phyloP scores from a whole-genome alignment of 2,329 filamentous ascomycete species.

The Thielaviopsis ethacetica region DNA sequence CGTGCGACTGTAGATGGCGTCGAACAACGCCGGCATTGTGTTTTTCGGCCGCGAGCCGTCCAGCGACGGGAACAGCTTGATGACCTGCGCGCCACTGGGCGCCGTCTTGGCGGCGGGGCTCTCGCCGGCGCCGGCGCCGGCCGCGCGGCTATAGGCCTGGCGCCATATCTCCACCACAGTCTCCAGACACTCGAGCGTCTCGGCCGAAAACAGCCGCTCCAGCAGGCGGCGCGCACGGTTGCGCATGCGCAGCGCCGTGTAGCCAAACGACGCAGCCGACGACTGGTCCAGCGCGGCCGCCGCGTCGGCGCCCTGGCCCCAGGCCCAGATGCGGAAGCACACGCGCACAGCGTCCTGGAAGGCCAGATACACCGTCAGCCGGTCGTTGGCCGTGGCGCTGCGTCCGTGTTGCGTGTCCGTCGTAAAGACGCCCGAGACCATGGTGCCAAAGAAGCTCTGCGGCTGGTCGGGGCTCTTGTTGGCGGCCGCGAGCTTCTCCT shows the following conservation, averaged over 20 bases:
- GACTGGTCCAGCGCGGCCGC: conserved; percentile 39
- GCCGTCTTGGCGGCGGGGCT: conserved; percentile 26
- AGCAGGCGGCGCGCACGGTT: conserved; percentile 76
- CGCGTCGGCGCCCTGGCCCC: conserved; percentile 53
- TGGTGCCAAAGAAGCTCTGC: conserved; percentile 82
- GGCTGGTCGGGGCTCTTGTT: conserved; percentile 68
- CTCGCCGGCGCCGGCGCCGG: neutral
- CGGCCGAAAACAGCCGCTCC: conserved; percentile 83
- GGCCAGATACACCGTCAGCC: conserved; percentile 83
- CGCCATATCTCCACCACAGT: conserved; percentile 79
- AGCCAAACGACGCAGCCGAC: conserved; percentile 69
- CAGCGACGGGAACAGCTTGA: conserved; percentile 77
- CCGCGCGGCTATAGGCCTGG: conserved; percentile 18
- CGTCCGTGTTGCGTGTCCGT: conserved; percentile 62
- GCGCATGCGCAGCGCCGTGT: conserved; percentile 79
- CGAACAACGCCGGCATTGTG: conserved; percentile 85
- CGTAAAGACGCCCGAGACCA: conserved; percentile 81
- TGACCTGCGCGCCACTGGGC: conserved; percentile 39
- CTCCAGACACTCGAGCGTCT: conserved; percentile 85
- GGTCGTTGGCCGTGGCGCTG: conserved; percentile 77
- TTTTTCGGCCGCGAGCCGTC: conserved; percentile 84
- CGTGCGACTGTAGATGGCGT: conserved; percentile 86
- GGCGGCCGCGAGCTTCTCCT: conserved; percentile 53
- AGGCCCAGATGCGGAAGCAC: conserved; percentile 89
- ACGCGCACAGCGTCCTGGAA: conserved; percentile 92